Conservation (phyloP, 2,329 filamentous ascomycete genomes). For the Elsinoe necatrix region DNA sequence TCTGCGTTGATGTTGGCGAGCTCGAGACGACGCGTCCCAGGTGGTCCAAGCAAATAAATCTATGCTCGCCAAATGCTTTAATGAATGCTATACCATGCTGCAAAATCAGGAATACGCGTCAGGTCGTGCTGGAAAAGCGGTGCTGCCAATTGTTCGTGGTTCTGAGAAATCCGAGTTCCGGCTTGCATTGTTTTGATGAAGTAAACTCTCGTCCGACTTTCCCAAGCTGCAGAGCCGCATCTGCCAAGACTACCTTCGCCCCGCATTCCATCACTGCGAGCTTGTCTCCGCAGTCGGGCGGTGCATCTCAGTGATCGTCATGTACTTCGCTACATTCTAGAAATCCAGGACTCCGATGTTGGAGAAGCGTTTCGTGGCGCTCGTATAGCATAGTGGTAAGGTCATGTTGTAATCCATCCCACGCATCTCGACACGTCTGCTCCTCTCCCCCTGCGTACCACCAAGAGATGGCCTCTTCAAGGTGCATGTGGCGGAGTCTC, state of each 20-base stretch:
- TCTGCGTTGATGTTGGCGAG: not conserved
- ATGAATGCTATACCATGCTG: slow-evolving; percentile 9
- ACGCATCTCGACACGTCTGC: not conserved
- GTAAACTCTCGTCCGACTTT: slow-evolving; percentile 3
- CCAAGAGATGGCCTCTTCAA: not conserved
- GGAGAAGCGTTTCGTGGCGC: not conserved
- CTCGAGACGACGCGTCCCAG: slow-evolving; percentile 8
- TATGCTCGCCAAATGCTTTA: not conserved
- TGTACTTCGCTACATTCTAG: not conserved
- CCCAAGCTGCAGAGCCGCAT: not conserved
- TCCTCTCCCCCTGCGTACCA: too few species aligned
- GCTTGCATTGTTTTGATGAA: slow-evolving; percentile 11
- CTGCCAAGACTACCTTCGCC: not conserved
- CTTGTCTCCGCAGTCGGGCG: not conserved
- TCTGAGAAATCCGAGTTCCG: not conserved
- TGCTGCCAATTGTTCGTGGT: not conserved
- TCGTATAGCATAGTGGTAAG: not conserved
- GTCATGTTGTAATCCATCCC: not conserved
- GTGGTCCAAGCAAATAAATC: not conserved
- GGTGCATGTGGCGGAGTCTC: not conserved
- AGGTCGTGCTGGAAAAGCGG: not conserved
- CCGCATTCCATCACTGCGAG: not conserved
- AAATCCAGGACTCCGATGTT: not conserved
- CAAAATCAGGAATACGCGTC: not conserved
- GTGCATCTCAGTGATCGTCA: not conserved